Evolutionary conservation across 2,329 filamentous ascomycete genomes (phyloP).

Genomic region (Xylaria polymorpha): DNA sequence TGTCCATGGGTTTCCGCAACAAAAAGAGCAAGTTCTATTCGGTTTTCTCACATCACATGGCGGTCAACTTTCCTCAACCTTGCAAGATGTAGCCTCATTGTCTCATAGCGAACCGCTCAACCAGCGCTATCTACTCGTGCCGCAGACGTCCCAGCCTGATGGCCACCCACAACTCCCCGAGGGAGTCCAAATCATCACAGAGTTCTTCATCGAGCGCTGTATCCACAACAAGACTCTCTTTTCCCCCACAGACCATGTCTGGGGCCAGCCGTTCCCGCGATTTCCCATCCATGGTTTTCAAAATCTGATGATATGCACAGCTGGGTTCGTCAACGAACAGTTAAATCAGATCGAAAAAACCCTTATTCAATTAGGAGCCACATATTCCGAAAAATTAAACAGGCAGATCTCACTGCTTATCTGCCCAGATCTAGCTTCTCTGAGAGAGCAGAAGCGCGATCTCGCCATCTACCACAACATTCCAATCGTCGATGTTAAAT

Average conservation of each 20-base stretch:
- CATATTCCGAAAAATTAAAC: constrained; percentile 82
- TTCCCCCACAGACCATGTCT: constrained; percentile 74
- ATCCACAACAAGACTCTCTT: constrained; percentile 79
- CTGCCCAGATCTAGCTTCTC: constrained; percentile 68
- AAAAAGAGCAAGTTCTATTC: constrained; percentile 61
- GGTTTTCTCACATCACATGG: constrained; percentile 62
- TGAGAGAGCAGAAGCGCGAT: constrained; percentile 80
- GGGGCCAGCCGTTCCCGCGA: constrained; percentile 79
- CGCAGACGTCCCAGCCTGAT: constrained; percentile 61
- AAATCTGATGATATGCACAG: constrained; percentile 79
- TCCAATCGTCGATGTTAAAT: constrained; percentile 82
- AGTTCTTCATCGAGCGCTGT: constrained; percentile 94
- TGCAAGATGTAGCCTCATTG: constrained; percentile 55
- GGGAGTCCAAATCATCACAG: constrained; percentile 73
- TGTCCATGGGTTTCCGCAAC: constrained; percentile 68
- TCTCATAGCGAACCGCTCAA: constrained; percentile 45
- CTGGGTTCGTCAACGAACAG: constrained; percentile 85
- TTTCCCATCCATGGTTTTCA: constrained; percentile 78
- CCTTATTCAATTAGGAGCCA: constrained; percentile 80
- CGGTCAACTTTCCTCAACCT: constrained; percentile 57
- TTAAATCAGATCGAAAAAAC: constrained; percentile 85
- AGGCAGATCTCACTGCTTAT: constrained; percentile 79
- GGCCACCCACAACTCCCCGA: constrained; percentile 56
- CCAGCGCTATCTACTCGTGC: constrained; percentile 65
- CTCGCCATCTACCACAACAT: constrained; percentile 80